A percentile compares a stretch with the other conserved stretches of the same genome.
phyloP scores from a whole-genome alignment of 345 rosid genomes.

The Citrus sp. region DNA sequence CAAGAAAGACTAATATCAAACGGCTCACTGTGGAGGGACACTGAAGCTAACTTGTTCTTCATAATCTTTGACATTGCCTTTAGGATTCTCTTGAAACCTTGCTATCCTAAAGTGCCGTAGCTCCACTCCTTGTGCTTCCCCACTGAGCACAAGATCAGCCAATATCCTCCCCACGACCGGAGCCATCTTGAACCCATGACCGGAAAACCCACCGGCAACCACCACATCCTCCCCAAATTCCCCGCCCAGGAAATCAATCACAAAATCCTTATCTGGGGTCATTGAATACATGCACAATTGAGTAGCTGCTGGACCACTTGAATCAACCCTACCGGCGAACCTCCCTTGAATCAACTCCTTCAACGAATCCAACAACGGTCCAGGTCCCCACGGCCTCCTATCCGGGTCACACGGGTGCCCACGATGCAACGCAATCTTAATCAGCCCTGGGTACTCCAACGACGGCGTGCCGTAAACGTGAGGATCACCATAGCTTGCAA shows the following conservation, averaged over 20 bases:
- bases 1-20: neutral
- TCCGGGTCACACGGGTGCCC: constrained; percentile 77
- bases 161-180: constrained; percentile 66
- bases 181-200: constrained; percentile 96
- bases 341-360: constrained; percentile 60
- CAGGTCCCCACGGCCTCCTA: constrained; percentile 78
- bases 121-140: constrained; percentile 52
- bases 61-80: constrained; percentile 55
- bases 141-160: constrained; percentile 54
- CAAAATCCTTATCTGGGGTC: constrained; percentile 87
- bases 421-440: constrained; percentile 60
- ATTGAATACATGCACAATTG: constrained; percentile 77
- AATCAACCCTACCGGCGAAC: constrained; percentile 65
- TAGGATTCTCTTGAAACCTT: constrained; percentile 56
- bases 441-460: constrained; percentile 74
- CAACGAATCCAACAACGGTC: constrained; percentile 27
- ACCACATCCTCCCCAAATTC: constrained; percentile 77
- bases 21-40: neutral
- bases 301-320: constrained; percentile 46
- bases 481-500: constrained; percentile 60
- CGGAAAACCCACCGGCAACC: constrained; percentile 74
- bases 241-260: constrained; percentile 76
- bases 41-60: constrained; percentile 44
- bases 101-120: constrained; percentile 47
- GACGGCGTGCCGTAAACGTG: constrained; percentile 78